Base-by-base conservation (phyloP, 257 asterid genomes). In the Capsicum pubescens region DNA sequence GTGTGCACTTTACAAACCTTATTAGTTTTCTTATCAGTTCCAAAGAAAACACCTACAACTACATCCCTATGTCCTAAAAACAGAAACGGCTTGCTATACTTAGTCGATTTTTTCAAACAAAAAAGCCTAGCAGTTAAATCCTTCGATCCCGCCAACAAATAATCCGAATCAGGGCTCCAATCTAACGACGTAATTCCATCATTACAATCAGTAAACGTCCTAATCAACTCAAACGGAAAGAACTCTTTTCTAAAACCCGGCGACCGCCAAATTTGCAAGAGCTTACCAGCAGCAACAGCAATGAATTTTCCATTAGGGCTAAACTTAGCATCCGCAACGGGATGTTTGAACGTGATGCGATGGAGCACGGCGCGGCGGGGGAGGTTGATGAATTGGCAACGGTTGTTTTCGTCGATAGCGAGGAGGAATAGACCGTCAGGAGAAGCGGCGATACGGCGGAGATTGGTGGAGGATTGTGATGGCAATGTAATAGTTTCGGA, bases 201-300 rank as follows among this genome's bases (percentile, higher is more conserved):
- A 84, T 95, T 92, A 86, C 95, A 94, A 52, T 95, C 98, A 2
- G 97, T 90, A 67, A 92, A 97, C 1, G 98, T 93, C 82, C 82
- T 89, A 70, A 95, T 80, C 93, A 97, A 83, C 86, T 97, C 97
- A 57, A 97, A 97, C 1, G 99, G 98, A 87, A 92, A 97, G 82
- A 97, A 95, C 19, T 95, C 99, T 88, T 92, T 93, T 56, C 85
- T 92, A 50, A 97, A 97, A 16, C 98, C 98, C 9, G 98, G 98
- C 1, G 97, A 90, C 26, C 98, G 95, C 98, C 98, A 97, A 58
- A 97, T 82, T 87, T 97, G 98, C n/a, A 97, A 90, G 46, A 93
- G 92, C 87, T 95, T 97, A 39, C 98, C 99, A 3, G 94, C 94
- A 3, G 97, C 97, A 15, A 97, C 93, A 3, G 98, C 98, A 32